Base-by-base conservation (phyloP, 225 moss, liverwort and hornwort genomes). In the Bryum argenteum region DNA sequence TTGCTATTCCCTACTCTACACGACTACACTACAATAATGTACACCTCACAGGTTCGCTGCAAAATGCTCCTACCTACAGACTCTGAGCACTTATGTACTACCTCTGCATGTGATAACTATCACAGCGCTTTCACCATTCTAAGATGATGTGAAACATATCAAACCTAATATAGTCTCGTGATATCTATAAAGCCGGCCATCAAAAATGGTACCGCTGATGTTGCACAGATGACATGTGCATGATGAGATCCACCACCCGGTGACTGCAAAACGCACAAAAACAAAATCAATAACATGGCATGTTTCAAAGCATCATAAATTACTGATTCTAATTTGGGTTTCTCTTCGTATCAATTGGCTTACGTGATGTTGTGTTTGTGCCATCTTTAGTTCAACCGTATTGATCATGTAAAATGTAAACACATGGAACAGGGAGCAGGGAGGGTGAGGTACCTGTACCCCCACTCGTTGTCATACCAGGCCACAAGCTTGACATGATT, bases 381-480 rank as follows among this genome's bases (percentile, higher is more conserved):
- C 33, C 33, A 33, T 33, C 5, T 33, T 33, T 33, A 33, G 33
- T 33, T 33, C 33, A 33, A 4, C 0, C 7, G 33, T 33, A 6
- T n/a, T n/a, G n/a, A n/a, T n/a, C n/a, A n/a, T n/a, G n/a, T n/a
- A n/a, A n/a, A n/a, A n/a, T n/a, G n/a, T n/a, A n/a, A n/a, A n/a
- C n/a, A n/a, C n/a, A n/a, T n/a, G n/a, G n/a, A n/a, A n/a, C n/a
- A n/a, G 44, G 44, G 3, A 44, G 44, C 0, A 44, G 44, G 59
- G 17, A n/a, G 8, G n/a, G n/a, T 0, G 45, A 15, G 43, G 57
- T 70, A 89, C 88, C 88, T 89, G 85, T 89, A 89, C 24, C 88
- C 88, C 85, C 85, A 89, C 76, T 89, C 88, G 71, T 89, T 89
- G 77, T 89, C 88, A 43, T 77, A 89, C 83, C 83, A 86, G n/a